Percentiles rank a stretch among this genome's conserved stretches.
Conservation (phyloP, 441 rosid genomes). For the Jatropha podagrica region DNA sequence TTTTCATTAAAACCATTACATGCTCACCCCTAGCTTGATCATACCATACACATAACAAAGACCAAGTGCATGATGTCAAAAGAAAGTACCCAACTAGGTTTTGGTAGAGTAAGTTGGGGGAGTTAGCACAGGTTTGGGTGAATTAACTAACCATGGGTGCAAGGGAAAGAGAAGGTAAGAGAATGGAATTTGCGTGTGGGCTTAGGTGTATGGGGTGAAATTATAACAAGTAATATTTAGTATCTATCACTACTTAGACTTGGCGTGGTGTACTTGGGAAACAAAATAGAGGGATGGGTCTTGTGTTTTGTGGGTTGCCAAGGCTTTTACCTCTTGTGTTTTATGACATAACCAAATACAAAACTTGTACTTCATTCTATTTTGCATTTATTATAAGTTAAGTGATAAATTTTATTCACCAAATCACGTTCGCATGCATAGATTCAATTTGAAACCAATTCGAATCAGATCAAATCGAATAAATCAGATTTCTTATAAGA, state of each 20-base stretch:
- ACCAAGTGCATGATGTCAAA: not conserved
- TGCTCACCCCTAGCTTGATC: too few relatives aligned
- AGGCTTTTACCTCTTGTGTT: not conserved
- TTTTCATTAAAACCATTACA: too few relatives aligned
- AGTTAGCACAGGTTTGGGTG: slow-evolving; percentile 28
- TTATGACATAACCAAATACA: slow-evolving; percentile 1
- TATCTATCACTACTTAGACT: not conserved
- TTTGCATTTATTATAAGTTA: not conserved
- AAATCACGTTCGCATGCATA: too few relatives aligned
- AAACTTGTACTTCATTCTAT: not conserved
- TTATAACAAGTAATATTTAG: not conserved
- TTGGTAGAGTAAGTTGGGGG: slow-evolving; percentile 21
- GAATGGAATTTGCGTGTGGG: slow-evolving; percentile 25
- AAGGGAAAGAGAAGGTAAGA: slow-evolving; percentile 13
- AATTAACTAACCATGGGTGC: not conserved
- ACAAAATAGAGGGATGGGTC: slow-evolving; percentile 13
- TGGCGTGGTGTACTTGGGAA: slow-evolving; percentile 13
- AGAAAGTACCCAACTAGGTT: not conserved
- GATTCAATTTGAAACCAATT: too few relatives aligned
- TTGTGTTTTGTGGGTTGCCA: not conserved
- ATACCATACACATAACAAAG: not conserved
- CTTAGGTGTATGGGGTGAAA: not conserved
- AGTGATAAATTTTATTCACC: too few relatives aligned
- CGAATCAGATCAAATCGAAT: too few relatives aligned
- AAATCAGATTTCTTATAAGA: too few relatives aligned